A percentile compares a stretch with the other conserved stretches of the same genome.
These are phyloP conservation scores for Nigrograna mackinnonii DNA, from an alignment of 2,329 filamentous ascomycete genomes.

Conservation along the genomic window DNA sequence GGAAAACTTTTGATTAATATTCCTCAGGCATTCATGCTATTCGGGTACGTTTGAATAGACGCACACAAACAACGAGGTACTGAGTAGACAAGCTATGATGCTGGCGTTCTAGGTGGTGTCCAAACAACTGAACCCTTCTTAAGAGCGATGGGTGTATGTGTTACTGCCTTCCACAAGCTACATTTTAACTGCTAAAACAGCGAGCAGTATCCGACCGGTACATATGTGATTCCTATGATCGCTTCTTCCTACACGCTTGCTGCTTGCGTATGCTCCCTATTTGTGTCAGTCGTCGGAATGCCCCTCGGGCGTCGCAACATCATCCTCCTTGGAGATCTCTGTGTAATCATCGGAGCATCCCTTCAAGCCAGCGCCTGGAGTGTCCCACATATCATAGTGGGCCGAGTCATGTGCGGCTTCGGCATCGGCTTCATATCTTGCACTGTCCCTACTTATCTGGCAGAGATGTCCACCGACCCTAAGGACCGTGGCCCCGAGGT, in stretches of 20 bases:
- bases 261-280: slow-evolving; percentile 48
- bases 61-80: too few species aligned
- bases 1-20: background rate
- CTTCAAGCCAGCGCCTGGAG: slow-evolving; percentile 48
- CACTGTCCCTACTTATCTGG: slow-evolving; percentile 19
- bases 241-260: slow-evolving; percentile 10
- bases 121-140: background rate
- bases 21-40: background rate
- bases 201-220: slow-evolving; percentile 10
- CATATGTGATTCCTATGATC: slow-evolving; percentile 13
- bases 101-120: background rate
- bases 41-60: too few species aligned
- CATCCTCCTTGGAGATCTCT: slow-evolving; percentile 49
- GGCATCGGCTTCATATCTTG: slow-evolving; percentile 54
- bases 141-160: background rate
- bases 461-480: slow-evolving; percentile 16
- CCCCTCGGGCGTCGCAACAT: slow-evolving; percentile 49
- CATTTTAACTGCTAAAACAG: too few species aligned
- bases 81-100: too few species aligned
- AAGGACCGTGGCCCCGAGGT: slow-evolving; percentile 43
- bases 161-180: background rate
- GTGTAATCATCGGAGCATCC: slow-evolving; percentile 50
- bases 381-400: slow-evolving; percentile 52
- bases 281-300: slow-evolving; percentile 52
- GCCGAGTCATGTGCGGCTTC: slow-evolving; percentile 47